Evolutionary conservation across 1,284 basidiomycete species (phyloP), one percentile per base, ranked within the genome.

Genomic region (Apiotrichum porosum): DNA sequence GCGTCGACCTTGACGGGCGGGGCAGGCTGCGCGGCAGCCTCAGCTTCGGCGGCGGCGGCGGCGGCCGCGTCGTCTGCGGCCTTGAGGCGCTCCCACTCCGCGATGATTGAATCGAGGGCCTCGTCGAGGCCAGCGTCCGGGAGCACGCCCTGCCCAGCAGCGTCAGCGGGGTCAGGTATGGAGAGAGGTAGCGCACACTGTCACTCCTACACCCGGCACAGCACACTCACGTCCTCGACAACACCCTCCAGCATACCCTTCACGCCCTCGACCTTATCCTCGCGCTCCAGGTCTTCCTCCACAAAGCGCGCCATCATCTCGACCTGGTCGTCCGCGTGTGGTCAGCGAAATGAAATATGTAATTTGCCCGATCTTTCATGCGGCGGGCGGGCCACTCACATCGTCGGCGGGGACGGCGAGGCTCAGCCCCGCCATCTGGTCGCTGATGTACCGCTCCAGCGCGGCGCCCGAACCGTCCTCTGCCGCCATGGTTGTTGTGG

Each of bases 281-380:
- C 68, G 18, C 61, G 57, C 49, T 71, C 71, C 17, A 74, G 47
- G 41, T 74, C 72, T 54, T 72, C 71, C 49, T 74, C 72, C 18
- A 74, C 64, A 32, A 74, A 67, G 4, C 72, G 61, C 12, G 72
- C 67, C 58, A 74, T 72, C 54, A 66, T 66, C 46, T 72, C 72
- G 40, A 71, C 62, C 69, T 71, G 44, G 4, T 6, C 21, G n/a
- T n/a, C n/a, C n/a, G n/a, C n/a, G n/a, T n/a, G n/a, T n/a, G n/a
- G 26, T 26, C 31, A 40, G 33, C 15, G 15, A 28, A 14, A 3
- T n/a, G 17, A 3, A 9, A 3, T 8, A 14, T 15, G n/a, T n/a
- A n/a, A n/a, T n/a, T n/a, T n/a, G n/a, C n/a, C n/a, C n/a, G n/a
- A n/a, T n/a, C n/a, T n/a, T n/a, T n/a, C n/a, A n/a, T n/a, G n/a